Percentiles rank a stretch among this genome's conserved stretches.
phyloP scores from a whole-genome alignment of 306 rosid genomes.

The Casuarina glauca region DNA sequence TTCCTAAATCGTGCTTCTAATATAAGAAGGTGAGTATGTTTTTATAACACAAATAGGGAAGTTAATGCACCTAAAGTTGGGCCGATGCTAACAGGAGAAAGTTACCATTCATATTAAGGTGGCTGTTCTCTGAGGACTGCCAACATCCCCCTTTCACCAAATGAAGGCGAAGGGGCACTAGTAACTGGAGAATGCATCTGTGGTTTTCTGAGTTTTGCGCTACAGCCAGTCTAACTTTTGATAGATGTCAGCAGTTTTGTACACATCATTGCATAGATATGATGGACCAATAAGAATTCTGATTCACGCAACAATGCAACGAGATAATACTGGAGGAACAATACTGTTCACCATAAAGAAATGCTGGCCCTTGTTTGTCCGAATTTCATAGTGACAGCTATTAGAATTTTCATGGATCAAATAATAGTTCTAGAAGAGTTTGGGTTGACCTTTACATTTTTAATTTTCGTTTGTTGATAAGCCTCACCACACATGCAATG shows the following conservation, averaged over 20 bases:
- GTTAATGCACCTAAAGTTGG: background rate
- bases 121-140: background rate
- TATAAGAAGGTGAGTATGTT: too few species aligned
- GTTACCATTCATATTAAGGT: background rate
- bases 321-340: background rate
- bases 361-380: background rate
- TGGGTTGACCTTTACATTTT: background rate
- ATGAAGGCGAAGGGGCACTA: background rate
- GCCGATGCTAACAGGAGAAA: background rate
- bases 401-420: background rate
- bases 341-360: background rate
- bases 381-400: background rate
- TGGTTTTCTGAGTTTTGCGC: background rate
- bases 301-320: background rate
- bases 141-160: background rate
- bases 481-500: background rate
- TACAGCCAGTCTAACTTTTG: background rate
- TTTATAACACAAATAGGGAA: background rate
- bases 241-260: background rate
- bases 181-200: background rate
- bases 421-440: background rate
- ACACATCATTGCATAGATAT: background rate
- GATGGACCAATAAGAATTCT: conserved; percentile 4
- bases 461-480: background rate
- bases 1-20: too few species aligned